Evolutionary conservation across 177 flowering plant genomes (phyloP), one percentile per base, ranked within the genome.

Genomic region (Telopea speciosissima): DNA sequence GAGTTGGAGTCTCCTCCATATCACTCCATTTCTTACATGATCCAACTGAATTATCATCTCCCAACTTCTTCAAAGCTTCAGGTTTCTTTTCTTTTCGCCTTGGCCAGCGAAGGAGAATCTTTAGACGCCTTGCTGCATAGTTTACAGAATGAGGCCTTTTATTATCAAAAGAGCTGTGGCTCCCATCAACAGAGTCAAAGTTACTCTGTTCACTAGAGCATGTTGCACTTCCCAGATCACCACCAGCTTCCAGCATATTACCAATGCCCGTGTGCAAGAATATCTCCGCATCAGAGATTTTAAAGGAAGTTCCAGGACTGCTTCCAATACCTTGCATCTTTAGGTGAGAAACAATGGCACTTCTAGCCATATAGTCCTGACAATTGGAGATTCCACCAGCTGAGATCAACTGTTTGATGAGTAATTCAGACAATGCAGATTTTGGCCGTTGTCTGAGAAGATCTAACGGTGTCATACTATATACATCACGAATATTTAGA

Each of bases 271-370:
- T 83, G 68, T 79, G 79, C 69, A 87, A 72, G 77, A 89, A 80
- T 42, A 94, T 88, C 77, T 94, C 97, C 3, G 89, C 84, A 78
- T 94, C 99, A 21, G 97, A 84, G 24, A 94, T 79, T 71, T 87
- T 76, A 66, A 94, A 94, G 25, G 86, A 92, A 76, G 97, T 88
- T 63, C 99, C 99, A 5, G 99, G 99, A 70, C 97, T 92, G 42
- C 77, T 77, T 63, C 87, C 84, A 70, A 85, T 78, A 2, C 87
- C 88, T 56, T 84, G 92, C 82, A 73, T 82, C 76, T 79, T 91
- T 54, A 87, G 73, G 31, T 85, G 87, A 19, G 89, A 86, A 79
- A 67, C 86, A 21, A 84, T 74, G 26, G 84, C 84, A 58, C 67
- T 85, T 77, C 87, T 84, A 0, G 83, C 76, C 66, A 45, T 72